Evolutionary conservation across 2,329 filamentous ascomycete species (phyloP), one percentile per base, ranked within the genome.

Genomic region (Basipetospora chlamydospora): DNA sequence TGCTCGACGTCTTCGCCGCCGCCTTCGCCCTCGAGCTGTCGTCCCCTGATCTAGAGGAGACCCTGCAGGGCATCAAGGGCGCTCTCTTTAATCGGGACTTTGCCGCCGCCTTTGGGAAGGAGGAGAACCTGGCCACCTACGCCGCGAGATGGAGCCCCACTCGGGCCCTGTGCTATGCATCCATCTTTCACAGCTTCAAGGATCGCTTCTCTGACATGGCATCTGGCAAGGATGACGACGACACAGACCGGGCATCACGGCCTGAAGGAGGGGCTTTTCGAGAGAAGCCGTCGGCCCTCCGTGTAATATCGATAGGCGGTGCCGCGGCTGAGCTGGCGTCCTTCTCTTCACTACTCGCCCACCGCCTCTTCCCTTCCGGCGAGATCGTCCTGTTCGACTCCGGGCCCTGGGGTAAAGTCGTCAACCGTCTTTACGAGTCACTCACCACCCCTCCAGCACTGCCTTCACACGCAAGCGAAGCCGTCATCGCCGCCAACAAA

Each of bases 71-170:
- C 36, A 73, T 96, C 43, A 98, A 96, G 56, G 67, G 76, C 6
- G 83, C 88, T 44, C 66, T 98, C 7, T 96, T 80, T 54, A 77
- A 81, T 40, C 74, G 90, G 22, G 83, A 96, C 53, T 96, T 96
- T 57, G 66, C 67, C 10, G 60, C 64, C 12, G 88, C 88, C 0
- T 98, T 96, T 58, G 76, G 75, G 1, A 66, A 66, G 31, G 66
- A 73, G 38, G 73, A 80, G 30, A 71, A 79, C 47, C 67, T 95
- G 13, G 73, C 80, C 42, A 82, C 80, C 8, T 98, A 98, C 61
- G 84, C 85, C 7, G 73, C 84, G 37, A 65, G 90, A 47, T 98
- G 88, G 87, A 94, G 86, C 56, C 83, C 88, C 2, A 80, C 81
- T 36, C 68, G 90, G 37, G 81, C 86, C 0, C 60, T 96, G 36